Evolutionary conservation across 225 moss, liverwort and hornwort genomes (phyloP).

Genomic region (Physcomitrium patens): DNA sequence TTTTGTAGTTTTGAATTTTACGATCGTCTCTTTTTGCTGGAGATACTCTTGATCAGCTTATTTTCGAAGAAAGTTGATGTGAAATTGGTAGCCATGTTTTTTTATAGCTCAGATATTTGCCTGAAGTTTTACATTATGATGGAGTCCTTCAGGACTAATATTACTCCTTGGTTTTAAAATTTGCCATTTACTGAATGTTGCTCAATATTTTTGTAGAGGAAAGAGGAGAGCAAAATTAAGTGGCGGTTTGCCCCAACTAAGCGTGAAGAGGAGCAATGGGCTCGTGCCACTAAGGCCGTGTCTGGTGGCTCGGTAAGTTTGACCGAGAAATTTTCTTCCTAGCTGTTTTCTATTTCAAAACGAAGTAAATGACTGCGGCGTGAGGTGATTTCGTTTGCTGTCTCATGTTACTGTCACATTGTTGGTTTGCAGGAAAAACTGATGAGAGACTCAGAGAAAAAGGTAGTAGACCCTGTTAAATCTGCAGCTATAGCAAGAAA

Average conservation of each 20-base stretch:
- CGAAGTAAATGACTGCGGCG: neutral
- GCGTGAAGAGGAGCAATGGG: conserved; percentile 81
- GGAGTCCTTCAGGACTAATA: too few relatives aligned
- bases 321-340: neutral
- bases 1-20: neutral
- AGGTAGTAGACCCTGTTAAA: conserved; percentile 51
- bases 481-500: conserved; percentile 48
- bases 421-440: conserved; percentile 37
- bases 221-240: conserved; percentile 47
- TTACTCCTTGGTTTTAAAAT: neutral
- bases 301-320: conserved; percentile 73
- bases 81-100: neutral
- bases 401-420: neutral
- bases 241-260: conserved; percentile 70
- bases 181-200: neutral
- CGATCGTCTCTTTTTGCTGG: neutral
- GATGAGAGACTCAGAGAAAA: conserved; percentile 52
- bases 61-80: neutral
- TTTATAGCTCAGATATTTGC: neutral
- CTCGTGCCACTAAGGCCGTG: conserved; percentile 72
- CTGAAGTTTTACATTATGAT: neutral
- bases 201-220: conserved; percentile 35
- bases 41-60: neutral
- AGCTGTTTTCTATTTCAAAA: neutral
- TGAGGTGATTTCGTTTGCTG: neutral